Base-by-base conservation (phyloP, 78 protist genomes). In the Pigoraptor vietnamica region DNA sequence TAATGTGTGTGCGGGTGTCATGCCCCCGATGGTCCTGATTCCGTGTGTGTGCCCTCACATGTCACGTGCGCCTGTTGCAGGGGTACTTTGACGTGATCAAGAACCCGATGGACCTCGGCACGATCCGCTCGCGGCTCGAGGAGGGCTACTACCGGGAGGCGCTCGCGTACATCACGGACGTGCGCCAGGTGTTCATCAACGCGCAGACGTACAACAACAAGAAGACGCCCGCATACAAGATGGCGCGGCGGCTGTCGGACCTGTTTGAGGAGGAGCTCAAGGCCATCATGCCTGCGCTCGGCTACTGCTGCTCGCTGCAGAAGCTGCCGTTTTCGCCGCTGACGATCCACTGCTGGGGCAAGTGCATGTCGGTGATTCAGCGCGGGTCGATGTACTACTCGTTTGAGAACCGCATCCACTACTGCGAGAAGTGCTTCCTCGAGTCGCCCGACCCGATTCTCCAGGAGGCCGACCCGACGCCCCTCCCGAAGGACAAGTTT, bases 21-120 rank as follows among this genome's bases (percentile, higher is more conserved):
- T n/a, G n/a, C n/a, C n/a, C n/a, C n/a, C n/a, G n/a, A n/a, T n/a
- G n/a, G n/a, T n/a, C n/a, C n/a, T n/a, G n/a, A n/a, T n/a, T n/a
- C n/a, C n/a, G n/a, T n/a, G n/a, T n/a, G n/a, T n/a, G n/a, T n/a
- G n/a, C n/a, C n/a, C n/a, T n/a, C n/a, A n/a, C n/a, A n/a, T n/a
- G n/a, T n/a, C n/a, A n/a, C n/a, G n/a, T n/a, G n/a, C n/a, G n/a
- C n/a, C n/a, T n/a, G n/a, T n/a, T n/a, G n/a, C n/a, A n/a, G n/a
- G n/a, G n/a, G 48, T 95, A 95, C 38, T 92, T 89, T 1, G 37
- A 87, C 55, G 23, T 95, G 21, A 79, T 95, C 92, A 90, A 93
- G 90, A 33, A 93, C 24, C 96, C 96, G 24, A 95, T 95, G 96
- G 96, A 95, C 90, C 37, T 95, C 0, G 90, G 94, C 90, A 92